A percentile compares a stretch with the other conserved stretches of the same genome.
Conservation (phyloP, 805 yeast genomes). For the Lipomyces mesembrius region DNA sequence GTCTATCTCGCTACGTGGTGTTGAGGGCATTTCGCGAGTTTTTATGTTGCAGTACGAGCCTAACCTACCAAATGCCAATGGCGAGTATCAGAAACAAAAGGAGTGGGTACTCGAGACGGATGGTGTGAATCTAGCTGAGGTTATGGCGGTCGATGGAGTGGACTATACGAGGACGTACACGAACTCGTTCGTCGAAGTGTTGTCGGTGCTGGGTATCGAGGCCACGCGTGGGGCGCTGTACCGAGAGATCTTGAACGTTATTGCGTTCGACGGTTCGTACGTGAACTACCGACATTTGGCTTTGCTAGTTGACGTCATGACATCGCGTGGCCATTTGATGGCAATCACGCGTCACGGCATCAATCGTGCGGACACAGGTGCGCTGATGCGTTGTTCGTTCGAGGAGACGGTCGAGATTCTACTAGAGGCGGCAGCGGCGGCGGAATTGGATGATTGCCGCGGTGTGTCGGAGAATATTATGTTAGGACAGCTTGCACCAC, state of each 20-base stretch:
- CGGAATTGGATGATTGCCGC: conserved; percentile 96
- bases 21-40: conserved; percentile 87
- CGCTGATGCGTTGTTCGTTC: conserved; percentile 98
- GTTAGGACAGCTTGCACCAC: conserved; percentile 97
- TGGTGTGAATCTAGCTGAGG: conserved; percentile 95
- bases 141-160: conserved; percentile 93
- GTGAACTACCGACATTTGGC: conserved; percentile 99
- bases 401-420: conserved; percentile 98
- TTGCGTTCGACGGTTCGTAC: conserved; percentile 99
- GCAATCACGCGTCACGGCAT: conserved; percentile 99
- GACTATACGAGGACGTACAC: conserved; percentile 90
- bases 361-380: conserved; percentile 98
- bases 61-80: conserved; percentile 60
- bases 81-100: conserved; percentile 85
- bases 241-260: conserved; percentile 93
- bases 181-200: conserved; percentile 93
- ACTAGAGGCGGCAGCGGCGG: conserved; percentile 97
- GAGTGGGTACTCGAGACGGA: conserved; percentile 99
- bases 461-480: conserved; percentile 98
- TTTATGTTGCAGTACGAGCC: conserved; percentile 58
- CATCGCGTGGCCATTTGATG: conserved; percentile 96
- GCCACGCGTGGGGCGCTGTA: conserved; percentile 95
- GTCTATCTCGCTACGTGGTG: conserved; percentile 93
- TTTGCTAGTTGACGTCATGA: conserved; percentile 95
- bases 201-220: conserved; percentile 95